phyloP scores from a whole-genome alignment of 306 rosid genomes.

The Erythrophleum fordii region DNA sequence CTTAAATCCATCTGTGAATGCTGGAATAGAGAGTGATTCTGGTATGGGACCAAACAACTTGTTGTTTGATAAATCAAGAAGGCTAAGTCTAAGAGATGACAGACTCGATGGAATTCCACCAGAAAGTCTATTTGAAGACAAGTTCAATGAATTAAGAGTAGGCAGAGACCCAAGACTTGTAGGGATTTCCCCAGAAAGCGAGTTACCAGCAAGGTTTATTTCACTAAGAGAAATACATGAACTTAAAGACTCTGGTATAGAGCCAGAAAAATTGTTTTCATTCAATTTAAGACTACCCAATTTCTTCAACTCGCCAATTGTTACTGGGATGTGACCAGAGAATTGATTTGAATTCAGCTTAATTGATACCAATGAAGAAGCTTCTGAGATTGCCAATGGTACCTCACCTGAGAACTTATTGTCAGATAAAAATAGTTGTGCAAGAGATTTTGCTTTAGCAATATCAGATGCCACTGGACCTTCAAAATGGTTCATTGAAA shows the following conservation, averaged over 20 bases:
- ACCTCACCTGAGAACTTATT: conserved; percentile 61
- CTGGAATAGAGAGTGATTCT: conserved; percentile 44
- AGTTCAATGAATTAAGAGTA: conserved; percentile 61
- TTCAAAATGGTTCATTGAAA: conserved; percentile 62
- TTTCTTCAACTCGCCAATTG: conserved; percentile 58
- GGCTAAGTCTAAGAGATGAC: conserved; percentile 55
- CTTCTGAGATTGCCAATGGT: conserved; percentile 50
- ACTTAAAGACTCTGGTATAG: conserved; percentile 59
- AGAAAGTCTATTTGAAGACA: conserved; percentile 59
- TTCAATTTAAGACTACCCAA: conserved; percentile 48
- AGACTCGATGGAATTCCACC: conserved; percentile 56
- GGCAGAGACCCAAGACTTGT: conserved; percentile 53
- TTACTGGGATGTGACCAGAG: conserved; percentile 52
- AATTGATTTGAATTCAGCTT: conserved; percentile 50
- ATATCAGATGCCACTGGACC: conserved; percentile 59
- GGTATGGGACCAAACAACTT: conserved; percentile 56
- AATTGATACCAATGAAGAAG: conserved; percentile 49
- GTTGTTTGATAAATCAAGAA: conserved; percentile 65
- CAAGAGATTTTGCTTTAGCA: conserved; percentile 55
- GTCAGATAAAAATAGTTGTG: conserved; percentile 44
- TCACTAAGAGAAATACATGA: conserved; percentile 53
- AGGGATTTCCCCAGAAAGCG: conserved; percentile 54
- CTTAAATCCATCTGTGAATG: conserved; percentile 50
- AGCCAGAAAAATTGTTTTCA: conserved; percentile 54
- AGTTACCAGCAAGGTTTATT: conserved; percentile 55